Base-by-base conservation (phyloP, 495 filamentous ascomycete genomes). In the Xylaria flabelliformis region DNA sequence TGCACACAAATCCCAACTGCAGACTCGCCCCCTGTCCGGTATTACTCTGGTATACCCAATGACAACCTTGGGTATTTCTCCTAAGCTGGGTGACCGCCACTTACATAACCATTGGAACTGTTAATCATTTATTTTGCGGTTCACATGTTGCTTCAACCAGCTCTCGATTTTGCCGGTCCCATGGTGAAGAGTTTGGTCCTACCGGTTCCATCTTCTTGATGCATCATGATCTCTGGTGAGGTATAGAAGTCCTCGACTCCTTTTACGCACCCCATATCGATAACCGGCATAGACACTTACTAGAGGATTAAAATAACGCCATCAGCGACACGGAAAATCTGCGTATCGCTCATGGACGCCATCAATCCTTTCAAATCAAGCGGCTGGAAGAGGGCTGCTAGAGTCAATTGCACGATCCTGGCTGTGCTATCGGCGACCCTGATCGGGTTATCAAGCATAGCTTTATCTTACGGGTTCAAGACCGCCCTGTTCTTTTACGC, bases 371-470 rank as follows among this genome's bases (percentile, higher is more conserved):
- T 59, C 56, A 59, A 59, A 59, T 17, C 61, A 44, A 5, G 21
- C 26, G 75, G 75, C 44, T 77, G 75, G 75, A 72, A 62, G n/a
- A 69, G 68, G 42, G 75, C 75, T 6, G 75, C 75, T 15, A 75
- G 69, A 69, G 66, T 77, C 41, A 77, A 77, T 39, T 75, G 71
- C 9, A 8, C 26, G 3, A 55, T 64, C 51, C 70, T 44, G 21
- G 72, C 42, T 72, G n/a, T 19, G 10, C 73, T 77, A 69, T 77
- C 75, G 50, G 41, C 72, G 6, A 34, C n/a, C 24, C 42, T 77
- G 13, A 15, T 72, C 0, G 36, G 36, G 8, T 70, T 71, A 32
- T 42, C 73, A 48, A 72, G 73, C n/a, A 62, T 69, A 26, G 71
- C 66, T 15, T 41, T 64, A 19, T 21, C 72, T 4, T 36, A 66